Conservation (phyloP, 2,329 filamentous ascomycete genomes). For the Trichoderma koningiopsis region DNA sequence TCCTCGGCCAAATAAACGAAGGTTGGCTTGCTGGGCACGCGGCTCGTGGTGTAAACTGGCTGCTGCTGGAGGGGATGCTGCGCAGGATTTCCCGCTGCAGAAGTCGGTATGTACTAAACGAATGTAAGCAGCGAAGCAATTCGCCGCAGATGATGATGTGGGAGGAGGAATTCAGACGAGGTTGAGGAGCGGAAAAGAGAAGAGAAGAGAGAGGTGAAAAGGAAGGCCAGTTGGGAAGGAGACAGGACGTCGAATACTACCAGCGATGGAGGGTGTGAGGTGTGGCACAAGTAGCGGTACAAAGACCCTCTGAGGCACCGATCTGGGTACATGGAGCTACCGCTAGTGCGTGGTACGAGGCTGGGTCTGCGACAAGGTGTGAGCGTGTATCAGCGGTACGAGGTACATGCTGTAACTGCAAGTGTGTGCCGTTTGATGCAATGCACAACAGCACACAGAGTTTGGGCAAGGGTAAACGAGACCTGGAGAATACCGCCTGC, state of each 20-base stretch:
- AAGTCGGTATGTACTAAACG: slow-evolving; percentile 16
- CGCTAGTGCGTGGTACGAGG: slow-evolving; percentile 3
- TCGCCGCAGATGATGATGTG: slow-evolving; percentile 9
- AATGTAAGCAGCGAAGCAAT: slow-evolving; percentile 24
- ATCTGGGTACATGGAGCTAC: not conserved
- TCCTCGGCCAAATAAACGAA: slow-evolving; percentile 19
- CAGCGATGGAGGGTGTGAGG: slow-evolving; percentile 15
- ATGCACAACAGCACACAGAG: not conserved
- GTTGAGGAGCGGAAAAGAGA: not conserved
- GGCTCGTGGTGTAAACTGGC: slow-evolving; percentile 1
- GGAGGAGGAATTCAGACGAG: slow-evolving; percentile 2
- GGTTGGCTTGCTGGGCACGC: slow-evolving; percentile 9
- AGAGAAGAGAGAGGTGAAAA: not conserved
- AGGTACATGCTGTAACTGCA: not conserved
- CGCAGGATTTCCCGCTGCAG: not conserved
- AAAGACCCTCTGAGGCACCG: slow-evolving; percentile 8
- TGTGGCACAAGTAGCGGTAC: slow-evolving; percentile 16
- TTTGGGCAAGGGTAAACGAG: not conserved
- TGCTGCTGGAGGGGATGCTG: not conserved
- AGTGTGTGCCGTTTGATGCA: not conserved
- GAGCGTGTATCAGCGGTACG: not conserved
- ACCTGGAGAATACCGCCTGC: not conserved
- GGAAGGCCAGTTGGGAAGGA: slow-evolving; percentile 20
- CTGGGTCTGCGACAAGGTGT: not conserved
- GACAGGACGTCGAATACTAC: slow-evolving; percentile 9